Evolutionary conservation across 352 stramenopile species (phyloP), one percentile per base, ranked within the genome.

Genomic region (Salisapilia sapeloensis): DNA sequence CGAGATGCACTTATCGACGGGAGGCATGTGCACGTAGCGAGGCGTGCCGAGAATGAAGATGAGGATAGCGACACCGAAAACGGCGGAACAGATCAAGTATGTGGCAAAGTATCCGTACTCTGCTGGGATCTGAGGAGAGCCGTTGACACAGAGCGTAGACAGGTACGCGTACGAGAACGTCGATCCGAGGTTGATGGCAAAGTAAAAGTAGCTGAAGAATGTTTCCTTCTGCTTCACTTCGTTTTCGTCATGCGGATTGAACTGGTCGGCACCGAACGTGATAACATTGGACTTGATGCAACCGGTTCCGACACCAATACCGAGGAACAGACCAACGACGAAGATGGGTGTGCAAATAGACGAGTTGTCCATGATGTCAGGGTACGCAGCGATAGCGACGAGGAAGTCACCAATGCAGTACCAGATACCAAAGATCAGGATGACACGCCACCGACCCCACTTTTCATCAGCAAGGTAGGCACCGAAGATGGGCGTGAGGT

Each of bases 161-260:
- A 91, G 64, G 18, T 84, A 63, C 3, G 52, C 72, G 46, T 85
- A 93, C 38, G 60, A 72, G 37, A 91, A 61, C 3, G 54, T 38
- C 4, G 72, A 55, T 14, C 75, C 72, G 24, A 82, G 44, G 45
- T 85, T 84, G 32, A 84, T 63, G 25, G 46, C 54, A 48, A 59
- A 84, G 53, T 90, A 92, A 42, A 86, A 85, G 21, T 60, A 67
- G 27, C 56, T 79, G 56, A 89, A 92, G 48, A 75, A 92, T 14
- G 41, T 63, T 11, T 56, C 47, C 28, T 76, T 65, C 15, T 75
- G 40, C 11, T 57, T 51, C 20, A 50, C 38, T 3, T 22, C 12
- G 16, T 10, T 34, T 14, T 44, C 38, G 12, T 12, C 32, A 64
- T 53, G 17, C 52, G 56, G 7, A 77, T 31, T 0, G 52, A 60